Base-by-base conservation (phyloP, 768 basidiomycete genomes). In the Suillus subalutaceus region DNA sequence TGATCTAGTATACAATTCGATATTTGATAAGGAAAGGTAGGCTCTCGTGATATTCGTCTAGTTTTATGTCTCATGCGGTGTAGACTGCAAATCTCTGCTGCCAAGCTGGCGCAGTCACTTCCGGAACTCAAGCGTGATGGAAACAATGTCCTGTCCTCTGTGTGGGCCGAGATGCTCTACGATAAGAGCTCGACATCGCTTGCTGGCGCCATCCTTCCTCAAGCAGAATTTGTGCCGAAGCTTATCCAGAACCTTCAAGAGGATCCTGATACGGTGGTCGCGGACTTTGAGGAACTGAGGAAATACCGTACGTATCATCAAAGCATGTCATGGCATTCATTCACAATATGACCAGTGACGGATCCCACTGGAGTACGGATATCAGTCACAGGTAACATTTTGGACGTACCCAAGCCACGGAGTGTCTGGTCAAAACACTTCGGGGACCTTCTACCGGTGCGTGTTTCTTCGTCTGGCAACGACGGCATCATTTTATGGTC, bases 61-160 rank as follows among this genome's bases (percentile, higher is more conserved):
- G 63, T 26, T 55, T 26, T 20, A 61, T 63, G 59, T 70, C 41
- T 41, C 52, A 35, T 66, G 30, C 26, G 65, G 38, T 16, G 23
- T 69, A 97, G 96, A 60, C 80, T 99, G 41, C 88, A 90, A 71
- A 88, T 99, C 60, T 88, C 88, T 35, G 82, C 93, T 56, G 94
- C 95, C 18, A 98, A 97, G 78, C 86, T 94, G 30, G 88, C 92
- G 53, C 97, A 98, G 75, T 89, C 89, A 23, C 82, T 99, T 40
- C 97, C 97, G 3, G 91, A 95, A 74, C 81, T 93, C 71, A 99
- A 98, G 82, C 87, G 97, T 46, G 91, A 94, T 73, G 97, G 96
- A 15, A 87, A 80, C 72, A 90, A 86, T 37, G 92, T 99, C 13
- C 81, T 95, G 56, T 83, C 84, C 12, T 90, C 94, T 9, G 79